phyloP scores from a whole-genome alignment of 352 stramenopile genomes.

The Globisporangium canariense region DNA sequence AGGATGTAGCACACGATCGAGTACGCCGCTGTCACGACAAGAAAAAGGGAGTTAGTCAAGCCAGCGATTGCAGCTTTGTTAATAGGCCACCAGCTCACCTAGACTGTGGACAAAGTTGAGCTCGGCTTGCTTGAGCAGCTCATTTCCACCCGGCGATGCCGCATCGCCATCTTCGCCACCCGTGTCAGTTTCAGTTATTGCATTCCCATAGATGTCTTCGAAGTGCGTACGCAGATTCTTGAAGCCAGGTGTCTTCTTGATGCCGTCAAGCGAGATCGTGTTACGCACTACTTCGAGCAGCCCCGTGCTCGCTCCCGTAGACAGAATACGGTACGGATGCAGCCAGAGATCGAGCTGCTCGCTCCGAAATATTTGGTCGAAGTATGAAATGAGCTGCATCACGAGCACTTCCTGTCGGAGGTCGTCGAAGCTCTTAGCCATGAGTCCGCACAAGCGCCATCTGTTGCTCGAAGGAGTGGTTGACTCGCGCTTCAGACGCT shows the following conservation, averaged over 20 bases:
- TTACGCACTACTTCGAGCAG: constrained; percentile 96
- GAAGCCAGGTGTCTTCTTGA: constrained; percentile 91
- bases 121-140: constrained; percentile 61
- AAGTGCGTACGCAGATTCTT: constrained; percentile 92
- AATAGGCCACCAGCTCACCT: constrained; percentile 29
- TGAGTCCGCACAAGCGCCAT: constrained; percentile 77
- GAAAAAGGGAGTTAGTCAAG: not conserved
- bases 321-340: constrained; percentile 95
- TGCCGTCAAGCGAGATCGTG: constrained; percentile 94
- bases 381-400: constrained; percentile 97
- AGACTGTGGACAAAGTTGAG: constrained; percentile 85
- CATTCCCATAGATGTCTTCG: constrained; percentile 88
- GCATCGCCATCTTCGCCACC: constrained; percentile 24
- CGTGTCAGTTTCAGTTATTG: constrained; percentile 34
- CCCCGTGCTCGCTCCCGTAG: constrained; percentile 91
- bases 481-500: constrained; percentile 33
- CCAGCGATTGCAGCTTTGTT: not conserved
- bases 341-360: constrained; percentile 91
- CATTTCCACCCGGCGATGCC: constrained; percentile 2
- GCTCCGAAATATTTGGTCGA: constrained; percentile 91
- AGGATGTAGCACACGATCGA: constrained; percentile 98
- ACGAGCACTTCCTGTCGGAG: constrained; percentile 97
- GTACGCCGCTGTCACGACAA: constrained; percentile 89
- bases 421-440: constrained; percentile 98
- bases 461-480: constrained; percentile 1